phyloP scores from a whole-genome alignment of 108 stramenopile genomes.

The Fragilariopsis cylindrus region DNA sequence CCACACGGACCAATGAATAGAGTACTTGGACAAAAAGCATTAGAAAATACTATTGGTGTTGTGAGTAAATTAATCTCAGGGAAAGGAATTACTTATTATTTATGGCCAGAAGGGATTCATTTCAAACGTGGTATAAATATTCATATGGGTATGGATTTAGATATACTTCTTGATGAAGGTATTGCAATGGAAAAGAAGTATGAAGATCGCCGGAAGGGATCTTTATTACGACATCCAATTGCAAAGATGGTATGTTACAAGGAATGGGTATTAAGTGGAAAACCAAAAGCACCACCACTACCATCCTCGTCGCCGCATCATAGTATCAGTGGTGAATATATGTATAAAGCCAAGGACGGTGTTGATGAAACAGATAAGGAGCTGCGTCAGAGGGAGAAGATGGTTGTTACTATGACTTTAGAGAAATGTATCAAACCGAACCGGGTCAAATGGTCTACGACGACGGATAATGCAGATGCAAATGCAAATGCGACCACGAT shows the following conservation, averaged over 20 bases:
- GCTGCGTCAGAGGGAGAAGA: background rate
- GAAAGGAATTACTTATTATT: slow-evolving; percentile 5
- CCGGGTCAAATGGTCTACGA: background rate
- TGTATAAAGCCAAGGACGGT: background rate
- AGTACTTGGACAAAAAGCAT: background rate
- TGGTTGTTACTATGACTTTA: background rate
- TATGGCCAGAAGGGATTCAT: slow-evolving; percentile 5
- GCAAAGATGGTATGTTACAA: background rate
- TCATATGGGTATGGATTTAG: background rate
- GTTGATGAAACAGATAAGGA: background rate
- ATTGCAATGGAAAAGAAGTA: background rate
- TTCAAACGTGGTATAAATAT: slow-evolving; percentile 3
- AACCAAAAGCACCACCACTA: background rate
- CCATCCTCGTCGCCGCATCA: background rate
- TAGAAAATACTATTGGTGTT: background rate
- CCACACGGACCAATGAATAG: background rate
- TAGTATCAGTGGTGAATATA: background rate
- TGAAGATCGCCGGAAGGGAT: background rate
- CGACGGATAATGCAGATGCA: background rate
- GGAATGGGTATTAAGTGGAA: background rate
- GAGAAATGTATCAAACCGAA: background rate
- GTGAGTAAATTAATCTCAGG: background rate
- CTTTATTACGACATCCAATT: slow-evolving; percentile 3
- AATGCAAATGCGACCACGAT: background rate
- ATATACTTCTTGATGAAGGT: background rate